phyloP scores from a whole-genome alignment of 73 alveolate species.

The Effrenium voratum region DNA sequence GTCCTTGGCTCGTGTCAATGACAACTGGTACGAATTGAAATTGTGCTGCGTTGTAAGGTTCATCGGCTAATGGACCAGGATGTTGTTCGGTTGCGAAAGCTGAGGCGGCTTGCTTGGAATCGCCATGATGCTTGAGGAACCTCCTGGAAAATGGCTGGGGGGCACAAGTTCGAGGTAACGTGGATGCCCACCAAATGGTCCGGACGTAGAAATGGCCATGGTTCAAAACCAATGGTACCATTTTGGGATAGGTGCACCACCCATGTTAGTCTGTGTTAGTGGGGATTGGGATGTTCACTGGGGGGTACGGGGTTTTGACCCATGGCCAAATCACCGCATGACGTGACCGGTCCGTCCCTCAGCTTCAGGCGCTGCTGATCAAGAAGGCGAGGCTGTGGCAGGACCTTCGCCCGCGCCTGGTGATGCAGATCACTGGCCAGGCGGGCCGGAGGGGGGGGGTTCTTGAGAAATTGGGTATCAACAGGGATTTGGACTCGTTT shows the following conservation, averaged over 20 bases:
- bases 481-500: neutral
- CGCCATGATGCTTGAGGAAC: no score
- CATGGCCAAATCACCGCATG: neutral
- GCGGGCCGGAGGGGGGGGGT: no score
- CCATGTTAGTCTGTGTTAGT: neutral
- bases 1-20: no score
- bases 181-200: neutral
- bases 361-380: conserved; percentile 51
- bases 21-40: no score
- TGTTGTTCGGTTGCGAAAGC: no score
- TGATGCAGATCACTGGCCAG: conserved; percentile 89
- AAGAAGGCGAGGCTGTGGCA: conserved; percentile 67
- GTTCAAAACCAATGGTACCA: neutral
- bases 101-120: no score
- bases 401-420: conserved; percentile 55
- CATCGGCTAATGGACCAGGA: no score
- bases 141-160: no score
- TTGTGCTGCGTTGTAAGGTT: no score
- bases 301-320: neutral
- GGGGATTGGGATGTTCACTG: neutral
- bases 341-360: neutral
- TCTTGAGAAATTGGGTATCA: neutral
- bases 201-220: neutral
- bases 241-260: neutral
- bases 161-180: neutral